Base-by-base conservation (phyloP, 78 protist species). In the Guillardia theta region DNA sequence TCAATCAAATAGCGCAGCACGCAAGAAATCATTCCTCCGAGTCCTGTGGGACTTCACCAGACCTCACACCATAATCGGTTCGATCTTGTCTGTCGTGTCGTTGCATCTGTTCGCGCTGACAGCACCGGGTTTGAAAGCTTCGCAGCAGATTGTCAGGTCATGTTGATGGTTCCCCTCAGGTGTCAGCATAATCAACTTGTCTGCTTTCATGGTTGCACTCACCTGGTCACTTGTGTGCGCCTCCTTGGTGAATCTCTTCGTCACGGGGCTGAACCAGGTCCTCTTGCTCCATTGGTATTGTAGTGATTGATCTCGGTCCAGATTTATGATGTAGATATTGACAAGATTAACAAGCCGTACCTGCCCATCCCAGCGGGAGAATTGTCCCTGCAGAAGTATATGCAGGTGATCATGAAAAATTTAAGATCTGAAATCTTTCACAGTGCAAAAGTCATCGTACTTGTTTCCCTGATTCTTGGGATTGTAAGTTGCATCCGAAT, bases 301-400 rank as follows among this genome's bases (percentile, higher is more conserved):
- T 10, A 1, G 30, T 33, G 83, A 6, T 39, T 0, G 54, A 27
- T 10, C 54, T 4, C 48, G 4, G 27, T 21, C 41, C 78, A 36
- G 64, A 10, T 78, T 43, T 78, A 30, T 92, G 95, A 94, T 58
- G 94, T 88, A 10, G 90, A 94, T 5, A 90, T 94, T 43, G 95
- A 94, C 92, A 2, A 19, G 22, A 36, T 94, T 45, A 94, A 94
- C 93, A 94, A 94, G 95, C 95, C 95, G 43, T 94, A 87, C 76
- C 95, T 94, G 6, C 95, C 95, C 33, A 88, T 94, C 44, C 90
- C 95, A 19, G 94, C 95, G 0, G 95, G 94, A 48, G 50, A 44
- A 27, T 46, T 93, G n/a, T 33, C 78, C 15, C 24, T 18, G 30
- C 21, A 1, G 12, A 36, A 22, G 87, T 58, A n/a, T n/a, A n/a